phyloP scores from a whole-genome alignment of 2,329 filamentous ascomycete species.

The Hymenoscyphus linearis region DNA sequence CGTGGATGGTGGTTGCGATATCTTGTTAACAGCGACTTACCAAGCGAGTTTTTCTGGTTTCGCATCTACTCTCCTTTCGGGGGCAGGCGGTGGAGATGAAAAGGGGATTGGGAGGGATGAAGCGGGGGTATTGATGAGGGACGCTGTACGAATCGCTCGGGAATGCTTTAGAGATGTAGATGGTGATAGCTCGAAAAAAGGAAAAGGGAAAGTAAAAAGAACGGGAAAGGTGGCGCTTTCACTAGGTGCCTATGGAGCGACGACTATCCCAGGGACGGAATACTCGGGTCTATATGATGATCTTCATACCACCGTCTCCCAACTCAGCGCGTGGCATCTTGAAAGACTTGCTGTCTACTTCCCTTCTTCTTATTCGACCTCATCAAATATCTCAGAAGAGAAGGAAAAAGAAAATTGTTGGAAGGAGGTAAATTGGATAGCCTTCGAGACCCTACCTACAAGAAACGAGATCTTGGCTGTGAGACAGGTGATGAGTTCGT shows the following conservation, averaged over 20 bases:
- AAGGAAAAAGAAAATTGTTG: conserved; percentile 17
- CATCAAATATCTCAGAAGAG: too few relatives aligned
- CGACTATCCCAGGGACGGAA: conserved; percentile 60
- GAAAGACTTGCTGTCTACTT: conserved; percentile 48
- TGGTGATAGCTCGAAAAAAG: conserved; percentile 24
- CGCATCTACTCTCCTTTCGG: conserved; percentile 4
- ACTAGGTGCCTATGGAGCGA: conserved; percentile 62
- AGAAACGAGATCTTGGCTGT: conserved; percentile 54
- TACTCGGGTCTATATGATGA: conserved; percentile 58
- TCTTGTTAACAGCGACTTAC: conserved; percentile 64
- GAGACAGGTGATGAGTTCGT: not conserved
- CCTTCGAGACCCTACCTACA: conserved; percentile 63
- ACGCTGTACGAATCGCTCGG: conserved; percentile 55
- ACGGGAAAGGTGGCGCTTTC: conserved; percentile 47
- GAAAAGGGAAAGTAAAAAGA: conserved; percentile 32
- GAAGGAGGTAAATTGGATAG: conserved; percentile 45
- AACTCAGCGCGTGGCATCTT: conserved; percentile 52
- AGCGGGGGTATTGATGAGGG: conserved; percentile 73
- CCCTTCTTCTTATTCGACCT: too few relatives aligned
- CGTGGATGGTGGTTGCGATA: conserved; percentile 50
- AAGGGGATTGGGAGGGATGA: conserved; percentile 40
- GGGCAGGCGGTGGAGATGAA: not conserved
- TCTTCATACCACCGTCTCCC: conserved; percentile 38
- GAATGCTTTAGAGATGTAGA: conserved; percentile 40
- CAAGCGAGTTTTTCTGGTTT: conserved; percentile 57